Evolutionary conservation across 2,329 filamentous ascomycete genomes (phyloP), one percentile per base, ranked within the genome.

Genomic region (Magnaporthiopsis poae): DNA sequence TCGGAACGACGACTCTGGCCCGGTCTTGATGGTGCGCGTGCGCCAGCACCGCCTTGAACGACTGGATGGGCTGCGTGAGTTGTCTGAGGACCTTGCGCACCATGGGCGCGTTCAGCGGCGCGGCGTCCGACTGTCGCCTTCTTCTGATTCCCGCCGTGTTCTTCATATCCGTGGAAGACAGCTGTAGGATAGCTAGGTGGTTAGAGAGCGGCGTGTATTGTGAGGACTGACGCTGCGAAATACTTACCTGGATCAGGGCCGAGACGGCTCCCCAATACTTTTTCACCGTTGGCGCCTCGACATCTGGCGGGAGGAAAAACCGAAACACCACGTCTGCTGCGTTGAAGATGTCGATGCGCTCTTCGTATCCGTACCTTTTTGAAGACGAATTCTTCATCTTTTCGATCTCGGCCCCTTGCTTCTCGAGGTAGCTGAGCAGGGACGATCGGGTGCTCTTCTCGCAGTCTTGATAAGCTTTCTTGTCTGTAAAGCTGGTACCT

Each of bases 201-300:
- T 56, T 25, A 56, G 46, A 21, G 46, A 25, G 46, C 8, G 2
- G 46, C 46, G 8, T 56, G 21, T 12, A 12, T 15, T 39, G 31
- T 31, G 5, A 31, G 0, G 31, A 31, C 31, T 31, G 31, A 7
- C 31, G 5, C 31, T 31, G 31, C 31, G 31, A 3, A 31, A 7
- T 7, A 31, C 69, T 66, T 35, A 73, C 72, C n/a, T 70, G 69
- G 18, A 74, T 63, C 11, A 68, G 69, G 29, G 18, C 46, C 52
- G 65, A 63, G 12, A 70, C 59, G n/a, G 79, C 77, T 1, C 79
- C 80, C 80, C 80, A 82, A 65, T 76, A 82, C 66, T 79, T 81
- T 5, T 68, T 67, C 1, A 74, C 73, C 3, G 78, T 81, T 0
- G 78, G 75, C 0, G 75, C 76, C 11, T 76, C 70, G 29, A 76